These are phyloP conservation scores for Fusarium tjaetaba DNA, from an alignment of 2,329 filamentous ascomycete genomes.

Conservation along the genomic window DNA sequence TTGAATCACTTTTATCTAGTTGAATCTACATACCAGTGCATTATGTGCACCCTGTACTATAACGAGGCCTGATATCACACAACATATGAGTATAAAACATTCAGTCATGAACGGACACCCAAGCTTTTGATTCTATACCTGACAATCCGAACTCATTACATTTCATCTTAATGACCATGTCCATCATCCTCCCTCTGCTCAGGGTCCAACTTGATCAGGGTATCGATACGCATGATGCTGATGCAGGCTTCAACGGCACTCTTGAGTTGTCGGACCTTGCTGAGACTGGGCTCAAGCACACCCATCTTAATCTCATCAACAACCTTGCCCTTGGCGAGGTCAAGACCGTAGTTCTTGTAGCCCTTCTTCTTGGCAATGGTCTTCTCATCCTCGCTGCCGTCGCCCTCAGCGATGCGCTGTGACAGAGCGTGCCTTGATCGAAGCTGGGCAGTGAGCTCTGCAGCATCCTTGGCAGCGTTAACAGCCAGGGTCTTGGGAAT, in stretches of 20 bases:
- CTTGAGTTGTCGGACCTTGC: conserved; percentile 98
- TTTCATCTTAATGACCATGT: conserved; percentile 74
- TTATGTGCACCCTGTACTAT: background rate
- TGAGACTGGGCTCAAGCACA: conserved; percentile 96
- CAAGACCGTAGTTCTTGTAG: conserved; percentile 98
- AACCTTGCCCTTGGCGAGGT: conserved; percentile 88
- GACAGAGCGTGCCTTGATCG: conserved; percentile 93
- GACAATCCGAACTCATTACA: conserved; percentile 41
- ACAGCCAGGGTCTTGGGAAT: conserved; percentile 97
- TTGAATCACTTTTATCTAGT: background rate
- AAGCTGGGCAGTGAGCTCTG: conserved; percentile 94
- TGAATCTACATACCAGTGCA: background rate
- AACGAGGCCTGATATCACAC: conserved; percentile 8
- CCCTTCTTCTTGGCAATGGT: conserved; percentile 91
- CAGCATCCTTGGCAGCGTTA: conserved; percentile 96
- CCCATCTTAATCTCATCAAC: conserved; percentile 94
- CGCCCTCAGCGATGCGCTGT: conserved; percentile 89
- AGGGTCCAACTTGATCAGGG: conserved; percentile 96
- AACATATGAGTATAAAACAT: conserved; percentile 12
- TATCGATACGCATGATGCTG: conserved; percentile 99
- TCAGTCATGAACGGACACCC: conserved; percentile 37
- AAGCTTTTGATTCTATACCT: conserved; percentile 44
- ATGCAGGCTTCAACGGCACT: conserved; percentile 98
- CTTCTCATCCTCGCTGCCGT: conserved; percentile 87
- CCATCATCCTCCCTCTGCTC: conserved; percentile 81